Evolutionary conservation across 2,329 filamentous ascomycete species (phyloP).

Genomic region (Neonectria sp.): DNA sequence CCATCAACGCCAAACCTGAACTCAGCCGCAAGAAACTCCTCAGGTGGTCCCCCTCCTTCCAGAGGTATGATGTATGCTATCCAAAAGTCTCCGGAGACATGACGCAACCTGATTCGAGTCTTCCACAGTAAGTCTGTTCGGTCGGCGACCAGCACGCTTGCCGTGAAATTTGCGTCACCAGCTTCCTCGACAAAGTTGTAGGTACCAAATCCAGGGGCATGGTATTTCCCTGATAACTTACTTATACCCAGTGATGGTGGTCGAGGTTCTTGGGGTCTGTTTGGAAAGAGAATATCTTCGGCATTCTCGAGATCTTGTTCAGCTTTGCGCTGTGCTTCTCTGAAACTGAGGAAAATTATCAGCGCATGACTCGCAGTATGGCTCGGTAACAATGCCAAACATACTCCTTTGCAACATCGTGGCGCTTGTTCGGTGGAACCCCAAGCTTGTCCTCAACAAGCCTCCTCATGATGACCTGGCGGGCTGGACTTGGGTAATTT

Average conservation of each 20-base stretch:
- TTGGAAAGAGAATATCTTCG: slow-evolving; percentile 1
- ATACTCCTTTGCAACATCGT: not conserved
- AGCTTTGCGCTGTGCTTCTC: not conserved
- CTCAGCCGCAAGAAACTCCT: not conserved
- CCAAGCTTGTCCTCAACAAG: slow-evolving; percentile 11
- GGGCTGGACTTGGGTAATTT: slow-evolving; percentile 50
- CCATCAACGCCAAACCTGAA: slow-evolving; percentile 9
- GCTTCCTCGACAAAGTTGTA: slow-evolving; percentile 1
- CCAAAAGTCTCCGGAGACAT: slow-evolving; percentile 20
- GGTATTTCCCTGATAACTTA: not conserved
- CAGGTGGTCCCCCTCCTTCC: not conserved
- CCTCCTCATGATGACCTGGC: not conserved
- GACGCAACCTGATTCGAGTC: not conserved
- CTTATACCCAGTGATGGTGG: not conserved
- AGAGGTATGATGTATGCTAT: not conserved
- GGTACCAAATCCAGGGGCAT: not conserved
- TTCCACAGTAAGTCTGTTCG: slow-evolving; percentile 9
- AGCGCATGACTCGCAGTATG: not conserved
- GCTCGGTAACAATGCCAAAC: not conserved
- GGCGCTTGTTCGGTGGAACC: not conserved
- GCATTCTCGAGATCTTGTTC: not conserved
- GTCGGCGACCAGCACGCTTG: not conserved
- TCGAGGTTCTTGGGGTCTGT: not conserved
- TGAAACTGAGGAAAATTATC: not conserved
- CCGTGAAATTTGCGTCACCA: not conserved